Conservation (phyloP, 805 yeast species). For the Phaffomyces antillensis region DNA sequence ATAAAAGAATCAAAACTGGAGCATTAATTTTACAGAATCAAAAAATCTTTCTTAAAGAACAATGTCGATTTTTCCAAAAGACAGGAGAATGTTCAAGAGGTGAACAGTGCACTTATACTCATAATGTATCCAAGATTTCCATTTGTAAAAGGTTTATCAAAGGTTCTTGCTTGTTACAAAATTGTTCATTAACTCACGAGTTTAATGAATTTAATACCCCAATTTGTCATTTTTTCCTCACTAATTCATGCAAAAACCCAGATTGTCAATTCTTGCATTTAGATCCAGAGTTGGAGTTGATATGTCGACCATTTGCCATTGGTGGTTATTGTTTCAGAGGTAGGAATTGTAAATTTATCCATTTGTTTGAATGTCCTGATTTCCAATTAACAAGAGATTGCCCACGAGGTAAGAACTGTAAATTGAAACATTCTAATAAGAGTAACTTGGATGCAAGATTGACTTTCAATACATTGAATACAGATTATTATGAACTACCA, state of each 20-base stretch:
- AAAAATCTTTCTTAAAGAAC: constrained; percentile 21
- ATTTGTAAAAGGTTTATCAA: constrained; percentile 45
- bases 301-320: constrained; percentile 62
- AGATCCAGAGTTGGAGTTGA: constrained; percentile 33
- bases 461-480: constrained; percentile 15
- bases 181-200: constrained; percentile 52
- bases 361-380: constrained; percentile 64
- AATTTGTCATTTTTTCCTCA: constrained; percentile 45
- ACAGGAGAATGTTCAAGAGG: constrained; percentile 41
- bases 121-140: constrained; percentile 42
- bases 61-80: constrained; percentile 22
- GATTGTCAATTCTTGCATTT: constrained; percentile 48
- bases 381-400: constrained; percentile 56
- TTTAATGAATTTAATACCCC: constrained; percentile 56
- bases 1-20: constrained; percentile 25
- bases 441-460: constrained; percentile 19
- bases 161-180: constrained; percentile 37
- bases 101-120: constrained; percentile 44
- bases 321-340: constrained; percentile 68
- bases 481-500: constrained; percentile 18
- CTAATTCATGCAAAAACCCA: constrained; percentile 39
- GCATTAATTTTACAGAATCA: constrained; percentile 17
- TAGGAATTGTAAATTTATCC: constrained; percentile 45
- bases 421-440: constrained; percentile 40
- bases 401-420: constrained; percentile 43